Base-by-base conservation (phyloP, 1,284 basidiomycete genomes). In the Irpex sp. region DNA sequence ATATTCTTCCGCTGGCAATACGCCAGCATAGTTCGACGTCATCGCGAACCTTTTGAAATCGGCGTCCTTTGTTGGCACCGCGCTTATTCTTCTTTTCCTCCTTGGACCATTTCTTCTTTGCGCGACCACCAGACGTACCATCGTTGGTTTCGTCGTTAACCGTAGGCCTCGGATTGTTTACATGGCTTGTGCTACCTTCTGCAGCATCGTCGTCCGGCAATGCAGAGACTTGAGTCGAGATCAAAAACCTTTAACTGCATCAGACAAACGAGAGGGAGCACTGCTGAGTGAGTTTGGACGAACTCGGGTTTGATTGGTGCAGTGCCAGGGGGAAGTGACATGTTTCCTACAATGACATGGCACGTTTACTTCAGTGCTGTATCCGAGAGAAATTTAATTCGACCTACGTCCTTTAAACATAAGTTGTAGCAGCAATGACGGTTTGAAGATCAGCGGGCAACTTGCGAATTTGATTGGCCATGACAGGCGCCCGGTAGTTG, bases 271-370 rank as follows among this genome's bases (percentile, higher is more conserved):
- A 47, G 6, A n/a, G 19, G 21, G 26, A 47, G 37, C 13, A 52
- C 26, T 5, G 38, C 40, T 6, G 57, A 31, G 38, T 8, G 51
- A 19, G 57, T 13, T 8, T 37, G 19, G 11, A 76, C 86, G 70
- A 73, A 94, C 93, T 92, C 88, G 69, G 83, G 69, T 75, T 92
- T 94, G 67, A 95, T 81, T 2, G 86, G 85, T 0, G 91, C 92
- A 8, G 86, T 89, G 56, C 90, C 91, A 31, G 82, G 74, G 19
- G 74, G 72, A 13, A 71, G 63, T 8, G 37, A 19, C 54, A 56
- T 56, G 21, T 56, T 56, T 13, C n/a, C 54, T 56, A 36, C 21
- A 15, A 44, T 44, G 40, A 44, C 8, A 11, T 11, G 8, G 40
- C 15, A 44, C 26, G 40, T 44, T 44, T 44, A 9, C 40, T 9